Evolutionary conservation across 768 basidiomycete genomes (phyloP).

Genomic region (Podaxis sp.): DNA sequence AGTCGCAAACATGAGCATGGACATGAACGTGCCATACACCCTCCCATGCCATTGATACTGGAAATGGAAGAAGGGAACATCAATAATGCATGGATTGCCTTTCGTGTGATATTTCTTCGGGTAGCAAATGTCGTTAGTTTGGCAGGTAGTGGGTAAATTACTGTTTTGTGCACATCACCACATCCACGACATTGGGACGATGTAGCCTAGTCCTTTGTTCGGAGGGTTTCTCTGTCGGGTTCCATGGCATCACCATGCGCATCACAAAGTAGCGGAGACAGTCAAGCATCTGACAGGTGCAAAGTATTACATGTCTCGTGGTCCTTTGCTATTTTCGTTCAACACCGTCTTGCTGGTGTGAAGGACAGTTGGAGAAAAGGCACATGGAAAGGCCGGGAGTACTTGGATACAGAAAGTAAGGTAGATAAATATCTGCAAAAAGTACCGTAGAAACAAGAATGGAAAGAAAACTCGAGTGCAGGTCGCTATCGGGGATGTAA

Average conservation of each 20-base stretch:
- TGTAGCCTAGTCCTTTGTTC: neutral
- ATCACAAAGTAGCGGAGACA: neutral
- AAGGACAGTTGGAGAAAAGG: neutral
- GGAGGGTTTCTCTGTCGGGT: neutral
- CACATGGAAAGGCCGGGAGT: neutral
- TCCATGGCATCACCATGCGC: neutral
- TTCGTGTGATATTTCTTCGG: neutral
- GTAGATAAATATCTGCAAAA: no score
- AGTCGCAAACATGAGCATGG: neutral
- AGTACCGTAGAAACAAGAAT: no score
- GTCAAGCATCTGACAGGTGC: neutral
- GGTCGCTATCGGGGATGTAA: neutral
- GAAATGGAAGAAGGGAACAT: slow-evolving; percentile 5
- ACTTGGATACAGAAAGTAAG: neutral
- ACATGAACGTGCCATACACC: neutral
- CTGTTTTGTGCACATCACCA: neutral
- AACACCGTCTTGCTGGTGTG: neutral
- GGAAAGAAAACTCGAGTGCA: no score
- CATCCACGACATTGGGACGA: slow-evolving; percentile 3
- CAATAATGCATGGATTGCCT: neutral
- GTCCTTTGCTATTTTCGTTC: neutral
- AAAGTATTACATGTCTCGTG: no score
- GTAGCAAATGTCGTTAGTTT: slow-evolving; percentile 6
- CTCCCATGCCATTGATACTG: slow-evolving; percentile 4
- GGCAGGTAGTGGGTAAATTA: slow-evolving; percentile 11